Evolutionary conservation across 2,329 filamentous ascomycete species (phyloP).

Genomic region (Colletotrichum sp.): DNA sequence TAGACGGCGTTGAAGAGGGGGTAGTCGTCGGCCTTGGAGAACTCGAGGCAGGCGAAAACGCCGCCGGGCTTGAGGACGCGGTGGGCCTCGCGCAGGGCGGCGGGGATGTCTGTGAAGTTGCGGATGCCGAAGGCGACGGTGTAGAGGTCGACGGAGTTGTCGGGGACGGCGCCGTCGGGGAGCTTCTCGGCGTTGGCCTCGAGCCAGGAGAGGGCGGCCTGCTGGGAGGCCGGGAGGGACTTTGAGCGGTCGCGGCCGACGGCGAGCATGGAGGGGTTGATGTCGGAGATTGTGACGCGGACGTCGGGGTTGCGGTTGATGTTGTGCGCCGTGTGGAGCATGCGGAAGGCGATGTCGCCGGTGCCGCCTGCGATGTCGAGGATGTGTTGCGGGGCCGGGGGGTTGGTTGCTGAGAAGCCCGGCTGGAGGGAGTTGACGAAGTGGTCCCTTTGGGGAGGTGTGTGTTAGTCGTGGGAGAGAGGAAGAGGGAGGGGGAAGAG

Average conservation of each 20-base stretch:
- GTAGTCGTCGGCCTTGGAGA: conserved; percentile 81
- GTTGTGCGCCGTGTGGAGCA: conserved; percentile 85
- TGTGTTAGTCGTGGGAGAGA: conserved; percentile 3
- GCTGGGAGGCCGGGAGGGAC: conserved; percentile 58
- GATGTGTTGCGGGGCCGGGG: conserved; percentile 68
- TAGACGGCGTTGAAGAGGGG: conserved; percentile 84
- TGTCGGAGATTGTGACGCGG: conserved; percentile 90
- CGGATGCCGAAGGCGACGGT: conserved; percentile 97
- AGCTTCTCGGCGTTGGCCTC: conserved; percentile 90
- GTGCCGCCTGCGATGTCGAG: conserved; percentile 97
- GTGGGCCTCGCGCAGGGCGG: conserved; percentile 81
- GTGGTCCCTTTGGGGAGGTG: conserved; percentile 65
- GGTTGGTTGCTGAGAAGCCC: conserved; percentile 58
- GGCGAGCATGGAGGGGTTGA: conserved; percentile 92
- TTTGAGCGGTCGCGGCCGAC: conserved; percentile 84
- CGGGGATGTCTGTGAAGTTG: conserved; percentile 93
- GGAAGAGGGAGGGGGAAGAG: not conserved
- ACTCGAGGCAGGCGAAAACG: conserved; percentile 96
- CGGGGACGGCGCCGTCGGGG: conserved; percentile 59
- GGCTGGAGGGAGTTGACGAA: conserved; percentile 93
- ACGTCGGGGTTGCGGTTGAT: conserved; percentile 75
- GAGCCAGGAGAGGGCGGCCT: conserved; percentile 72
- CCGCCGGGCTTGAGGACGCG: conserved; percentile 93
- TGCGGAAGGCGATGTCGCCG: conserved; percentile 96
- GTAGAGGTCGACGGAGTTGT: conserved; percentile 86